Conservation (phyloP, 352 stramenopile genomes). For the Phytophthora fragariae region DNA sequence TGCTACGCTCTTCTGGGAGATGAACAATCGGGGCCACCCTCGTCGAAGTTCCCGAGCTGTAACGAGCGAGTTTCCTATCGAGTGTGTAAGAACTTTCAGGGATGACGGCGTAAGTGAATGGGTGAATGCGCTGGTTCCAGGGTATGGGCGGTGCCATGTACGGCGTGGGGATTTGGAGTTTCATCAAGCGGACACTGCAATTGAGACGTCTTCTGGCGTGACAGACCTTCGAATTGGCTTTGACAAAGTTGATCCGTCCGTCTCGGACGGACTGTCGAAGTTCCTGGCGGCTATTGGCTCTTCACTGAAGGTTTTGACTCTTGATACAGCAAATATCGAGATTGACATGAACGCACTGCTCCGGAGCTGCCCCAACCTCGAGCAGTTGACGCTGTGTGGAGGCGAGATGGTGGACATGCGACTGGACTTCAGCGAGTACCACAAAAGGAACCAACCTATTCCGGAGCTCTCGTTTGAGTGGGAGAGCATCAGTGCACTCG, state of each 20-base stretch:
- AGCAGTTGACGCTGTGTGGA: background rate
- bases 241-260: background rate
- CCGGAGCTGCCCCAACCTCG: background rate
- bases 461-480: slow-evolving; percentile 14
- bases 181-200: background rate
- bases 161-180: slow-evolving; percentile 3
- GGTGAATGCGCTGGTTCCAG: slow-evolving; percentile 16
- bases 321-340: slow-evolving; percentile 4
- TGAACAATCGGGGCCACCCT: slow-evolving; percentile 6
- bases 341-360: slow-evolving; percentile 14
- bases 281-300: slow-evolving; percentile 14
- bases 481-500: slow-evolving; percentile 4
- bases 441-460: slow-evolving; percentile 7
- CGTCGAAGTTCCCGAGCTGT: background rate
- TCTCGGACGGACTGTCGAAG: slow-evolving; percentile 5
- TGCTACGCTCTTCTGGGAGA: slow-evolving; percentile 8
- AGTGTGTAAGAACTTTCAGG: background rate
- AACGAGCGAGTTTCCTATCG: background rate
- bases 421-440: slow-evolving; percentile 25
- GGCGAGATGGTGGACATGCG: slow-evolving; percentile 8
- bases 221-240: slow-evolving; percentile 12
- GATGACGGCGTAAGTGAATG: slow-evolving; percentile 16
- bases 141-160: slow-evolving; percentile 7
- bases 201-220: background rate
- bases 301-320: slow-evolving; percentile 14